phyloP scores from a whole-genome alignment of 108 stramenopile genomes.

The Conticribra guillardii region DNA sequence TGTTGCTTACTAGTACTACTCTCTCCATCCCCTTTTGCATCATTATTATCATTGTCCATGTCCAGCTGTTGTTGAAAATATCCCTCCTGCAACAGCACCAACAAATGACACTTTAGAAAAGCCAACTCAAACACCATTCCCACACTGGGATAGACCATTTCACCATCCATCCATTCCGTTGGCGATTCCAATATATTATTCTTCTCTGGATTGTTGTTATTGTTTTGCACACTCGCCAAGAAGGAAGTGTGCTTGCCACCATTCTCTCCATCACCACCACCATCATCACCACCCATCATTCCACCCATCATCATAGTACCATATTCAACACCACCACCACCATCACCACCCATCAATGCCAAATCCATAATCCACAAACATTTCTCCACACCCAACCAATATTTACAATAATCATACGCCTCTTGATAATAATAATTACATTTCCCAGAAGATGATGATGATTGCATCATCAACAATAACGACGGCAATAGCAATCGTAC shows the following conservation, averaged over 20 bases:
- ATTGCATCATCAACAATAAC: slow-evolving; percentile 30
- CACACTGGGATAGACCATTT: slow-evolving; percentile 47
- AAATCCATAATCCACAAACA: slow-evolving; percentile 44
- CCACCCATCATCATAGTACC: background rate
- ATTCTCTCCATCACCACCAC: no score
- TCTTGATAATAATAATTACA: slow-evolving; percentile 15
- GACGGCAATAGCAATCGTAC: slow-evolving; percentile 36
- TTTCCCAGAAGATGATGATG: no score
- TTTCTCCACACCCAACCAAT: slow-evolving; percentile 25
- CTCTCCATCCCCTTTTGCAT: no score
- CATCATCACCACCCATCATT: no score
- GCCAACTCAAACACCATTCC: slow-evolving; percentile 58
- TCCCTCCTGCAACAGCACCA: slow-evolving; percentile 19
- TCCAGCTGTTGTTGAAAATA: slow-evolving; percentile 1
- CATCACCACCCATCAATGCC: slow-evolving; percentile 24
- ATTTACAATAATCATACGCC: slow-evolving; percentile 42
- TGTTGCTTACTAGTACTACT: no score
- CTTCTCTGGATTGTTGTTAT: no score
- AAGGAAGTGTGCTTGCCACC: no score
- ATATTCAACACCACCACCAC: slow-evolving; percentile 2
- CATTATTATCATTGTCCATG: no score
- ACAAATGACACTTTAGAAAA: slow-evolving; percentile 42
- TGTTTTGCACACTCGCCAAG: no score
- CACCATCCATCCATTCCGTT: slow-evolving; percentile 43
- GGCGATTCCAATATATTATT: slow-evolving; percentile 40